These are phyloP conservation scores for Lentinula aciculospora DNA, from an alignment of 768 basidiomycete species.

Conservation along the genomic window DNA sequence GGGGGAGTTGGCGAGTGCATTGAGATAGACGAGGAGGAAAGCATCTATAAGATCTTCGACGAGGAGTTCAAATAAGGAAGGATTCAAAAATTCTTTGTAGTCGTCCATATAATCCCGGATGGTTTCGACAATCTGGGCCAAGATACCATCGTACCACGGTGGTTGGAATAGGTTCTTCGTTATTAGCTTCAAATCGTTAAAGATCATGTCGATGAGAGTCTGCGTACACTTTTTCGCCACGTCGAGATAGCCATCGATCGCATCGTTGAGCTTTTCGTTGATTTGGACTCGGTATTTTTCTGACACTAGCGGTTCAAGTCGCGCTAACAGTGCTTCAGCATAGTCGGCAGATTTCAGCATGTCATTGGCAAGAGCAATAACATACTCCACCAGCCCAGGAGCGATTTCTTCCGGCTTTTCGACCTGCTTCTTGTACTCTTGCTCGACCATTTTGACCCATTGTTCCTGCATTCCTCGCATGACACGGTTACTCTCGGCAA, in stretches of 20 bases:
- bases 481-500: slow-evolving; percentile 81
- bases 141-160: slow-evolving; percentile 86
- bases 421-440: slow-evolving; percentile 80
- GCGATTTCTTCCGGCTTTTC: slow-evolving; percentile 87
- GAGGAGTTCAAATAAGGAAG: slow-evolving; percentile 84
- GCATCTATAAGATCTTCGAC: slow-evolving; percentile 89
- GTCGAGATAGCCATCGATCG: slow-evolving; percentile 97
- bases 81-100: slow-evolving; percentile 87
- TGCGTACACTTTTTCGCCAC: slow-evolving; percentile 97
- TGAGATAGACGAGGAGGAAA: slow-evolving; percentile 88
- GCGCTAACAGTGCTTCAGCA: slow-evolving; percentile 76
- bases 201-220: slow-evolving; percentile 88
- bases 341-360: slow-evolving; percentile 96
- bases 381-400: slow-evolving; percentile 90
- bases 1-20: slow-evolving; percentile 75
- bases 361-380: slow-evolving; percentile 95
- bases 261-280: slow-evolving; percentile 85
- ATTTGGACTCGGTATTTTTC: slow-evolving; percentile 86
- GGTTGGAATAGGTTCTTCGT: slow-evolving; percentile 79
- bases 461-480: slow-evolving; percentile 86
- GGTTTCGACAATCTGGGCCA: slow-evolving; percentile 88
- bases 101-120: slow-evolving; percentile 97
- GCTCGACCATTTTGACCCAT: slow-evolving; percentile 80
- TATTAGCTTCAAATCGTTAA: slow-evolving; percentile 89
- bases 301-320: slow-evolving; percentile 88